A percentile compares a stretch with the other conserved stretches of the same genome.
Conservation (phyloP, 805 yeast species). For the Starmerella asiatica region DNA sequence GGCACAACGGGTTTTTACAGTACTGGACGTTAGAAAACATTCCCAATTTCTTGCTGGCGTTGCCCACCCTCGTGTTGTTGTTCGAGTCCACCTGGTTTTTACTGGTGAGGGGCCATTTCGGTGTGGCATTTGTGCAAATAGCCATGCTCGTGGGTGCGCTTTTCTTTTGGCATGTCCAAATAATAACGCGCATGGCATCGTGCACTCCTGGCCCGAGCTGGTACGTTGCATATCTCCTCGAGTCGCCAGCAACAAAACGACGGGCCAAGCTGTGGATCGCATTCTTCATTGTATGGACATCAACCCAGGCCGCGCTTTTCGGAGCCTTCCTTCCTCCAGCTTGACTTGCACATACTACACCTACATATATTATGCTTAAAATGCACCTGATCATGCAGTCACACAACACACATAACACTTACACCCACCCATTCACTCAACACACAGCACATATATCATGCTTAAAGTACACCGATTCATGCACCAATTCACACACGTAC, state of each 20-base stretch:
- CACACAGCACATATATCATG: no score
- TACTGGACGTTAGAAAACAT: slow-evolving; percentile 76
- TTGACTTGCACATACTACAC: no score
- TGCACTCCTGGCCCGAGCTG: slow-evolving; percentile 66
- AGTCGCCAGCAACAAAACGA: slow-evolving; percentile 3
- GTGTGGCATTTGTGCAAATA: slow-evolving; percentile 23
- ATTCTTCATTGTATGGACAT: slow-evolving; percentile 49
- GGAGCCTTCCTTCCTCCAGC: slow-evolving; percentile 91
- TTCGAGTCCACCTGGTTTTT: slow-evolving; percentile 27
- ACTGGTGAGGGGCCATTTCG: slow-evolving; percentile 22
- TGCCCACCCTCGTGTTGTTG: slow-evolving; percentile 49
- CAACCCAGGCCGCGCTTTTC: slow-evolving; percentile 57
- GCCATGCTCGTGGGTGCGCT: slow-evolving; percentile 39
- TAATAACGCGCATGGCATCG: slow-evolving; percentile 63
- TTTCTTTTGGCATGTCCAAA: slow-evolving; percentile 70
- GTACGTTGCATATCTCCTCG: slow-evolving; percentile 42
- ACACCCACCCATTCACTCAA: no score
- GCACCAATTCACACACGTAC: no score
- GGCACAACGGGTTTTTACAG: slow-evolving; percentile 69
- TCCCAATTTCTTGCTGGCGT: slow-evolving; percentile 67
- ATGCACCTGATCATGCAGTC: no score
- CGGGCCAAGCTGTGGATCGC: slow-evolving; percentile 31
- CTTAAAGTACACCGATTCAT: no score
- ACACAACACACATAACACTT: no score
- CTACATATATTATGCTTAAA: no score